Percentiles rank a stretch among this genome's conserved stretches.
Conservation (phyloP, 164 flowering plant genomes). For the Chimonanthus praecox region DNA sequence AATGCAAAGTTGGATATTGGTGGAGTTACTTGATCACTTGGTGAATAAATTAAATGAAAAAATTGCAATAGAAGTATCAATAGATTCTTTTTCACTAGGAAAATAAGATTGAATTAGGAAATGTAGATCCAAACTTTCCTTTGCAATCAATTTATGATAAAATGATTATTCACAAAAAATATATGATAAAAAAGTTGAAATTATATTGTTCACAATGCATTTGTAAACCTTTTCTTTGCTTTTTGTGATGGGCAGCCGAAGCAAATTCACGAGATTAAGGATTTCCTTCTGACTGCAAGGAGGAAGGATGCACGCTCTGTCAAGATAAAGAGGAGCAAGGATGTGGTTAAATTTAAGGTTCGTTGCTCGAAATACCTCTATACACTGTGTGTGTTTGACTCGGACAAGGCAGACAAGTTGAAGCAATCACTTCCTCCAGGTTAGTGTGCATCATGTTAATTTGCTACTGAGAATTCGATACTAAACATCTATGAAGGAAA, state of each 20-base stretch:
- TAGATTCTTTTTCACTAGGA: no score
- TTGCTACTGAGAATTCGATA: background rate
- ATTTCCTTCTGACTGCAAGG: slow-evolving; percentile 69
- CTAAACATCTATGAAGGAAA: no score
- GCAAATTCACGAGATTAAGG: slow-evolving; percentile 70
- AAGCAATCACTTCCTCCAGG: slow-evolving; percentile 64
- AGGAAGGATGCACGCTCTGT: slow-evolving; percentile 66
- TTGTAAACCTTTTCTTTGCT: no score
- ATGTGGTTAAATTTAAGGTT: slow-evolving; percentile 68
- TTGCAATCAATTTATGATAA: background rate
- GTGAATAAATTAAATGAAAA: no score
- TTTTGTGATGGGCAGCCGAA: slow-evolving; percentile 37
- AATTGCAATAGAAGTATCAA: no score
- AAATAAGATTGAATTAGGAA: no score
- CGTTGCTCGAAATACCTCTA: slow-evolving; percentile 69
- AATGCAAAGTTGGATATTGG: no score
- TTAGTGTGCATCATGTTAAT: background rate
- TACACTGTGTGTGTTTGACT: slow-evolving; percentile 55
- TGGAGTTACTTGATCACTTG: no score
- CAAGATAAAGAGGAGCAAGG: slow-evolving; percentile 59
- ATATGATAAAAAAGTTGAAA: background rate
- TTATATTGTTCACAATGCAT: no score
- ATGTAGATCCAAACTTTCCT: background rate
- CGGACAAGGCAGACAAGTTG: slow-evolving; percentile 70
- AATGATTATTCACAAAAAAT: background rate